Percentiles rank a stretch among this genome's conserved stretches.
Evolutionary conservation across 2,329 filamentous ascomycete species (phyloP).

Genomic region (Tolypocladium sp.): DNA sequence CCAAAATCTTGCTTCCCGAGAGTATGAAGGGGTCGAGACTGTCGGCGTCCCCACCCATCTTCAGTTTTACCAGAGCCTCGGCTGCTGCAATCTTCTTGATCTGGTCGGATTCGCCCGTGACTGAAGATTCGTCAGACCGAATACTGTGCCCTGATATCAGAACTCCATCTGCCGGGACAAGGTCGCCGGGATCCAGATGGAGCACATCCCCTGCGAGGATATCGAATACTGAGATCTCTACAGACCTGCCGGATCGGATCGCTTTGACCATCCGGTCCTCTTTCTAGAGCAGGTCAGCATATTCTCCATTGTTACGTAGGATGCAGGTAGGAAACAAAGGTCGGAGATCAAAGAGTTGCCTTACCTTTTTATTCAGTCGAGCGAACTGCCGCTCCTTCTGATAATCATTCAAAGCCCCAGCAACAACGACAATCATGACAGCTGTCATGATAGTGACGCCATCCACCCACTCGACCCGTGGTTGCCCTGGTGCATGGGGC

Average conservation of each 20-base stretch:
- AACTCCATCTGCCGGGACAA: slow-evolving; percentile 62
- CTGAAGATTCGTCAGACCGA: slow-evolving; percentile 64
- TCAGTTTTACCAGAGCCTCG: slow-evolving; percentile 46
- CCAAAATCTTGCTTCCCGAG: slow-evolving; percentile 44
- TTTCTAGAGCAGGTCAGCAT: slow-evolving; percentile 32
- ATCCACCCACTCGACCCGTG: slow-evolving; percentile 55
- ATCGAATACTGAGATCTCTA: slow-evolving; percentile 56
- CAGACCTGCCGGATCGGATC: slow-evolving; percentile 55
- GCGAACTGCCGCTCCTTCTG: slow-evolving; percentile 59
- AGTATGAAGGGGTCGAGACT: slow-evolving; percentile 59
- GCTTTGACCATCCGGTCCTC: slow-evolving; percentile 57
- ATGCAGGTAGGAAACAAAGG: neutral
- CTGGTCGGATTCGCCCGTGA: slow-evolving; percentile 65
- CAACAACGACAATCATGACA: slow-evolving; percentile 30
- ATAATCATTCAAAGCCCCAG: slow-evolving; percentile 50
- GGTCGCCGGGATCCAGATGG: slow-evolving; percentile 59
- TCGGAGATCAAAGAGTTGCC: no score
- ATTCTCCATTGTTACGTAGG: neutral
- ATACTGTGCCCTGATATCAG: slow-evolving; percentile 46
- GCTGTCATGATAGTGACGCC: slow-evolving; percentile 58
- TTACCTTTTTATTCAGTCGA: slow-evolving; percentile 38
- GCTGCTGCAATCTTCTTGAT: slow-evolving; percentile 57
- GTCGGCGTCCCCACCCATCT: slow-evolving; percentile 30
- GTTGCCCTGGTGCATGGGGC: slow-evolving; percentile 28
- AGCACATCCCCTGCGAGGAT: slow-evolving; percentile 62